phyloP scores from a whole-genome alignment of 2,329 filamentous ascomycete species.

The Venturia oleaginea region DNA sequence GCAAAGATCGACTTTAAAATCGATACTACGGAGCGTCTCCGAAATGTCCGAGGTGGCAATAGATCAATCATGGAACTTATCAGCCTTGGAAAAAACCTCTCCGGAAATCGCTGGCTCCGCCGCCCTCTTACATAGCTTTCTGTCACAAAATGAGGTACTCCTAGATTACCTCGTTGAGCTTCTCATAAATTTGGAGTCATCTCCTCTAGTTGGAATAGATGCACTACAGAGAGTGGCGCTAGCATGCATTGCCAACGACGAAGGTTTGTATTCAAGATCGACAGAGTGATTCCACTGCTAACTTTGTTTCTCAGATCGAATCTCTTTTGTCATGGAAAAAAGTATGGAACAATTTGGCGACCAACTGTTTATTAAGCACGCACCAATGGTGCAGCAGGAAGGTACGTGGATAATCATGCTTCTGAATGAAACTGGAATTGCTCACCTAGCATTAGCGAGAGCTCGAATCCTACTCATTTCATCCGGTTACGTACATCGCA shows the following conservation, averaged over 20 bases:
- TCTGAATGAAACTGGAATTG: conserved; percentile 9
- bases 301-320: conserved; percentile 41
- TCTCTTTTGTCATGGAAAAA: conserved; percentile 55
- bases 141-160: conserved; percentile 19
- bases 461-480: conserved; percentile 69
- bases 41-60: conserved; percentile 18
- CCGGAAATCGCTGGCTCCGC: conserved; percentile 13
- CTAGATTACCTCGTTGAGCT: conserved; percentile 24
- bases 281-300: conserved; percentile 32
- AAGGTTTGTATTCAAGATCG: conserved; percentile 27
- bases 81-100: background rate
- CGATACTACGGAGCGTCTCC: conserved; percentile 22
- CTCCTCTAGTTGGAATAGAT: conserved; percentile 23
- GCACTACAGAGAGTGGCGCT: conserved; percentile 29
- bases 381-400: conserved; percentile 80
- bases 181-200: conserved; percentile 32
- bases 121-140: conserved; percentile 15
- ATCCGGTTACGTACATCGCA: conserved; percentile 65
- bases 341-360: conserved; percentile 71
- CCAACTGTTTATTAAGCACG: conserved; percentile 76
- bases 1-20: conserved; percentile 36
- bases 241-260: conserved; percentile 29
- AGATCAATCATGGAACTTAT: conserved; percentile 1
- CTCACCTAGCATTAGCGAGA: conserved; percentile 49
- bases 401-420: conserved; percentile 37